Evolutionary conservation across 2,329 filamentous ascomycete species (phyloP).

Genomic region (Dactylonectria estremocensis): DNA sequence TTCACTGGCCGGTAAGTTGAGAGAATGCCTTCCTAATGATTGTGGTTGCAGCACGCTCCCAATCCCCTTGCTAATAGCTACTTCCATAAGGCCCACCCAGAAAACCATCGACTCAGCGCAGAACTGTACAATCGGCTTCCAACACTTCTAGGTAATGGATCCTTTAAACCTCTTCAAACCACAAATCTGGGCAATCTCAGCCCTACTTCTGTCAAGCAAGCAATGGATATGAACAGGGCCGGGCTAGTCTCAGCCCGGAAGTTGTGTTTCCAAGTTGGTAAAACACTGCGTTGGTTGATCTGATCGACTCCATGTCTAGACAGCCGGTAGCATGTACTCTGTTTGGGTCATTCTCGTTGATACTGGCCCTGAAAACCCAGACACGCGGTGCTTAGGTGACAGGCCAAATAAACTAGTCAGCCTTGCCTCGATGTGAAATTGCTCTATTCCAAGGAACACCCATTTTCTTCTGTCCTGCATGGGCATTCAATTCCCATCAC

Average conservation of each 20-base stretch:
- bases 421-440: too few species aligned
- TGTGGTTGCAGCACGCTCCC: not conserved
- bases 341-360: not conserved
- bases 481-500: too few species aligned
- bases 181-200: conserved; percentile 22
- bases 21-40: not conserved
- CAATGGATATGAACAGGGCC: conserved; percentile 33
- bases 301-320: not conserved
- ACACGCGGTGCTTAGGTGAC: too few species aligned
- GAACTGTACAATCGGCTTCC: conserved; percentile 16
- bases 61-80: not conserved
- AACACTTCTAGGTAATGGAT: not conserved
- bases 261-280: conserved; percentile 25
- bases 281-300: not conserved
- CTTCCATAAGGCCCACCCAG: conserved; percentile 30
- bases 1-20: conserved; percentile 56
- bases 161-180: not conserved
- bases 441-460: too few species aligned
- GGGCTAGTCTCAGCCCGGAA: conserved; percentile 36
- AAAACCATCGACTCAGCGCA: conserved; percentile 29
- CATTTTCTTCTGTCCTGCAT: too few species aligned
- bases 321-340: too few species aligned
- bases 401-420: too few species aligned
- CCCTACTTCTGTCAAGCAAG: not conserved
- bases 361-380: too few species aligned